A percentile compares a stretch with the other conserved stretches of the same genome.
phyloP scores from a whole-genome alignment of 371 early-diverging fungal species.

The Coemansia sp. region DNA sequence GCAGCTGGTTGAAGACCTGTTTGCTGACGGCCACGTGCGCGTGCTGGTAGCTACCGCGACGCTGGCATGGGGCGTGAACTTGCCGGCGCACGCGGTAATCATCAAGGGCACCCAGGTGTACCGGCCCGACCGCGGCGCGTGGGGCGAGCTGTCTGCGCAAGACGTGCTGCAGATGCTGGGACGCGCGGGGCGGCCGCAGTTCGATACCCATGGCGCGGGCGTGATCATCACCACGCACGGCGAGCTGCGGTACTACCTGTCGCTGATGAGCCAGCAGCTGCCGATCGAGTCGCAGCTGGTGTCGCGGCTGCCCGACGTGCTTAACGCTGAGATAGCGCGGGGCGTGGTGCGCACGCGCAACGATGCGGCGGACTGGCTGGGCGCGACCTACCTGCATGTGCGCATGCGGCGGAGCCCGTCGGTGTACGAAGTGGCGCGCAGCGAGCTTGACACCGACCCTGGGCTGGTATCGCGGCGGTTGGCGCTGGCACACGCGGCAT shows the following conservation, averaged over 20 bases:
- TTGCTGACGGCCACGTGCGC: conserved; percentile 88
- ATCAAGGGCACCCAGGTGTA: conserved; percentile 99
- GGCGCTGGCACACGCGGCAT: conserved; percentile 89
- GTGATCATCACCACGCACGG: conserved; percentile 93
- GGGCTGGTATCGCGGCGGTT: conserved; percentile 80
- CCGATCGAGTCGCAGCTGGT: conserved; percentile 98
- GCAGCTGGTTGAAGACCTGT: conserved; percentile 92
- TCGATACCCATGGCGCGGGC: conserved; percentile 96
- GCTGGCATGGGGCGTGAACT: conserved; percentile 99
- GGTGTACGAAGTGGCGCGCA: conserved; percentile 69
- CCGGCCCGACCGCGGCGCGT: conserved; percentile 90
- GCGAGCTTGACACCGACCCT: conserved; percentile 64
- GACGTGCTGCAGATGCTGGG: conserved; percentile 99
- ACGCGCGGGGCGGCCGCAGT: conserved; percentile 99
- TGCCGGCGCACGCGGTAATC: conserved; percentile 99
- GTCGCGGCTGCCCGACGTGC: conserved; percentile 81
- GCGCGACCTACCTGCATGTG: conserved; percentile 96
- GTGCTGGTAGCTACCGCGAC: conserved; percentile 99
- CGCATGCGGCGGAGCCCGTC: conserved; percentile 91
- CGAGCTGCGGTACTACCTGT: conserved; percentile 94
- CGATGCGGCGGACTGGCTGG: conserved; percentile 97
- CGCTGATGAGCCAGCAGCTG: conserved; percentile 89
- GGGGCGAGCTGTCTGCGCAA: conserved; percentile 91
- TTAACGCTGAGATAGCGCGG: conserved; percentile 98
- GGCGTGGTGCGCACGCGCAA: conserved; percentile 87